Percentiles rank a stretch among this genome's conserved stretches.
Conservation (phyloP, 2,329 filamentous ascomycete species). For the Dothidotthia symphoricarpi region DNA sequence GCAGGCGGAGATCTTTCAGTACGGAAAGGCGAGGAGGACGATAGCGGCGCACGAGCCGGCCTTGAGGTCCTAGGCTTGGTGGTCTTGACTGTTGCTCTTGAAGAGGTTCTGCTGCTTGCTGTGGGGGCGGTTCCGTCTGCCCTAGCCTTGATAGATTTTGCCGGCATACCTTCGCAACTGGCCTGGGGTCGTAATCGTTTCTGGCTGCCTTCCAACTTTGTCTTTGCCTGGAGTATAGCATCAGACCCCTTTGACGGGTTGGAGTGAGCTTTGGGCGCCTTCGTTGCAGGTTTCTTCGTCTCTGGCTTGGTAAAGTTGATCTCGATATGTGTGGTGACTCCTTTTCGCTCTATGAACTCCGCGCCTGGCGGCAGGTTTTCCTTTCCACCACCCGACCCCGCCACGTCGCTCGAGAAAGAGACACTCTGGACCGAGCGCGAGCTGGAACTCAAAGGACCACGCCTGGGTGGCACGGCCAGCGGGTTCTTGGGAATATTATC, state of each 20-base stretch:
- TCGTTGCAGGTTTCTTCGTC: conserved; percentile 22
- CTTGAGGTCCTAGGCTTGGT: conserved; percentile 25
- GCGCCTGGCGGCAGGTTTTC: conserved; percentile 61
- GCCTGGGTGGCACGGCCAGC: conserved; percentile 49
- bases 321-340: conserved; percentile 27
- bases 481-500: conserved; percentile 41
- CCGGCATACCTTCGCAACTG: conserved; percentile 33
- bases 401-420: conserved; percentile 46
- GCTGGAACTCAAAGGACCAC: conserved; percentile 51
- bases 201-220: conserved; percentile 28
- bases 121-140: conserved; percentile 30
- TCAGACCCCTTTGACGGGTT: conserved; percentile 22
- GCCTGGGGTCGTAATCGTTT: conserved; percentile 37
- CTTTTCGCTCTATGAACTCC: conserved; percentile 27
- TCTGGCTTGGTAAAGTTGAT: conserved; percentile 34
- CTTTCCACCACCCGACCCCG: conserved; percentile 58
- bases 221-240: conserved; percentile 17
- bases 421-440: conserved; percentile 42
- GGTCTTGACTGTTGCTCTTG: conserved; percentile 27
- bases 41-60: conserved; percentile 17
- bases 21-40: conserved; percentile 40
- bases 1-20: conserved; percentile 39
- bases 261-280: conserved; percentile 32
- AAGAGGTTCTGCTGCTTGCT: conserved; percentile 22
- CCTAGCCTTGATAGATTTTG: conserved; percentile 36